These are phyloP conservation scores for Micromonas pusilla DNA, from an alignment of 139 green algal genomes.

Conservation along the genomic window DNA sequence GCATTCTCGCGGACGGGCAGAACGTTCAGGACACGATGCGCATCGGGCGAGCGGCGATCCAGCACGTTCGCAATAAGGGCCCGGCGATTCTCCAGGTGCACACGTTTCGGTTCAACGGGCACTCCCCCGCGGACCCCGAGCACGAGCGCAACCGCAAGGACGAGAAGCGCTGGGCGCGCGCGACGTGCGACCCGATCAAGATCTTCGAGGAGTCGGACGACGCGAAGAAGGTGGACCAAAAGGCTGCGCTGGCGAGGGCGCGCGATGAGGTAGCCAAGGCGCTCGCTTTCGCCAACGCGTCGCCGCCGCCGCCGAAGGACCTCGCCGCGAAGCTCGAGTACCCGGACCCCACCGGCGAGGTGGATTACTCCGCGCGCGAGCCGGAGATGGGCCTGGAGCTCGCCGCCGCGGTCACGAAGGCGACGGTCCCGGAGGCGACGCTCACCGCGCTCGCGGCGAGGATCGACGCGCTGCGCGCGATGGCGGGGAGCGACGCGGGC, in stretches of 20 bases:
- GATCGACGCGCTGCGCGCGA: slow-evolving; percentile 20
- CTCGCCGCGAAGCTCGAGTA: slow-evolving; percentile 30
- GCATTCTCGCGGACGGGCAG: slow-evolving; percentile 25
- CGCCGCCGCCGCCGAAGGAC: slow-evolving; percentile 18
- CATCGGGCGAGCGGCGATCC: slow-evolving; percentile 12
- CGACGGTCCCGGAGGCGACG: background rate
- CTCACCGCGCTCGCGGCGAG: slow-evolving; percentile 2
- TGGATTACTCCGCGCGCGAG: slow-evolving; percentile 24
- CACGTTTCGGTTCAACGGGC: slow-evolving; percentile 30
- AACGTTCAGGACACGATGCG: slow-evolving; percentile 23
- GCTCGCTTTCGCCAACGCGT: slow-evolving; percentile 24
- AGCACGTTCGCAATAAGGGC: slow-evolving; percentile 31
- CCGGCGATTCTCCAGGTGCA: slow-evolving; percentile 34
- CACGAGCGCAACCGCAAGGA: slow-evolving; percentile 33
- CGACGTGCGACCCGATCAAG: slow-evolving; percentile 29
- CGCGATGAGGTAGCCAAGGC: background rate
- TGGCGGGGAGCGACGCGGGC: background rate
- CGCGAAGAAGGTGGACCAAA: background rate
- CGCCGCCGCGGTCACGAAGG: slow-evolving; percentile 1
- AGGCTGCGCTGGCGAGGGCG: background rate
- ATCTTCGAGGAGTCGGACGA: slow-evolving; percentile 23
- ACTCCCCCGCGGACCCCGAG: slow-evolving; percentile 30
- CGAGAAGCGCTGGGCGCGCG: slow-evolving; percentile 30
- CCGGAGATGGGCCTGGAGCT: slow-evolving; percentile 5
- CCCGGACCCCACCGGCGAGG: slow-evolving; percentile 14